Evolutionary conservation across 179 eudicot genomes (phyloP).

Genomic region (Vitellaria paradoxa): DNA sequence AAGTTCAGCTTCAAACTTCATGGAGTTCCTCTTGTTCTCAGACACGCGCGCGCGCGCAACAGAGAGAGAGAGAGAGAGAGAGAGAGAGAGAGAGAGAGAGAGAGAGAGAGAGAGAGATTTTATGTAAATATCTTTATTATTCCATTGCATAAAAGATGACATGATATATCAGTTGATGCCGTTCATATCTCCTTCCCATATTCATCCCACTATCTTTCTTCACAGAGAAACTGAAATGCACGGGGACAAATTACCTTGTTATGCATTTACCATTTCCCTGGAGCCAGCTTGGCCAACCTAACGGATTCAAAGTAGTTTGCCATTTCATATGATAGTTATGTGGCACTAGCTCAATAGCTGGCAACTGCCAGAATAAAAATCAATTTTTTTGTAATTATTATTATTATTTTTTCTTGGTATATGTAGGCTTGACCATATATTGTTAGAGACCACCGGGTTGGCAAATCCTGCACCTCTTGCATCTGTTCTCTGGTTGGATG

Average conservation of each 20-base stretch:
- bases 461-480: slow-evolving; percentile 99
- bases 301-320: not conserved
- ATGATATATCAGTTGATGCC: not conserved
- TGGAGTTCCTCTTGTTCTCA: no score
- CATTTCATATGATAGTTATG: not conserved
- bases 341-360: not conserved
- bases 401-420: slow-evolving; percentile 17
- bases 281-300: slow-evolving; percentile 1
- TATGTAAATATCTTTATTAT: no score
- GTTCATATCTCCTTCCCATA: not conserved
- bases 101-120: no score
- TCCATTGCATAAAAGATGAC: no score
- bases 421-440: slow-evolving; percentile 87
- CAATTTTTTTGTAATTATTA: not conserved
- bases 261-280: not conserved
- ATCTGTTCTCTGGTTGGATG: slow-evolving; percentile 97
- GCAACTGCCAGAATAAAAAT: not conserved
- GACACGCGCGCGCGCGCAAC: no score
- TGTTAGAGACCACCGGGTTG: slow-evolving; percentile 93
- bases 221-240: not conserved
- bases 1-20: no score
- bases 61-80: no score
- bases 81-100: no score
- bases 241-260: not conserved
- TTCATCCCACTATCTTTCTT: not conserved